phyloP scores from a whole-genome alignment of 305 asterid species.

The Ajuga reptans region DNA sequence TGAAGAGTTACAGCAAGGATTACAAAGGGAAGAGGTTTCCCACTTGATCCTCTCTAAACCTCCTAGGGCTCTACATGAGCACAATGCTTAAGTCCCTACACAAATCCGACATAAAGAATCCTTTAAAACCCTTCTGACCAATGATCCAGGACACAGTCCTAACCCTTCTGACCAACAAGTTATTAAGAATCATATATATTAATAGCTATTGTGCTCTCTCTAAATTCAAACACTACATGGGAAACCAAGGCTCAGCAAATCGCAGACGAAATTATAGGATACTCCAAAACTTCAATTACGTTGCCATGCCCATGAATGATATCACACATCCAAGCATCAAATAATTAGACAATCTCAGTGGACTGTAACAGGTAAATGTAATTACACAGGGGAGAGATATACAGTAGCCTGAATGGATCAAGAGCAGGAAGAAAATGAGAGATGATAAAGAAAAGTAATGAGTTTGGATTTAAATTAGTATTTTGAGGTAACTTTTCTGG shows the following conservation, averaged over 20 bases:
- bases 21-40: too few relatives aligned
- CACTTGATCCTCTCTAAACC: too few relatives aligned
- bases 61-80: too few relatives aligned
- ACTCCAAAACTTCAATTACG: conserved; percentile 12
- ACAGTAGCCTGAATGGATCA: not conserved
- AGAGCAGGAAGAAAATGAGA: not conserved
- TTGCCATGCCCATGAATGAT: not conserved
- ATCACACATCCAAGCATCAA: not conserved
- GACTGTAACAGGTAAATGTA: not conserved
- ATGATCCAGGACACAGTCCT: too few relatives aligned
- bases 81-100: too few relatives aligned
- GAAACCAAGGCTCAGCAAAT: not conserved
- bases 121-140: too few relatives aligned
- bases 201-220: not conserved
- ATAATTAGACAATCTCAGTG: not conserved
- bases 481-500: not conserved
- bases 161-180: too few relatives aligned
- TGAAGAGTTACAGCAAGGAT: too few relatives aligned
- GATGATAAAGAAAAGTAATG: not conserved
- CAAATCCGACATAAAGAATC: too few relatives aligned
- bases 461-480: not conserved
- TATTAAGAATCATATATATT: not conserved
- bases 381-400: not conserved
- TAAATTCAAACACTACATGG: not conserved
- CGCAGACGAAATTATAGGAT: not conserved